Percentiles rank a stretch among this genome's conserved stretches.
phyloP scores from a whole-genome alignment of 371 early-diverging fungal genomes.

The Mortierella sp. region DNA sequence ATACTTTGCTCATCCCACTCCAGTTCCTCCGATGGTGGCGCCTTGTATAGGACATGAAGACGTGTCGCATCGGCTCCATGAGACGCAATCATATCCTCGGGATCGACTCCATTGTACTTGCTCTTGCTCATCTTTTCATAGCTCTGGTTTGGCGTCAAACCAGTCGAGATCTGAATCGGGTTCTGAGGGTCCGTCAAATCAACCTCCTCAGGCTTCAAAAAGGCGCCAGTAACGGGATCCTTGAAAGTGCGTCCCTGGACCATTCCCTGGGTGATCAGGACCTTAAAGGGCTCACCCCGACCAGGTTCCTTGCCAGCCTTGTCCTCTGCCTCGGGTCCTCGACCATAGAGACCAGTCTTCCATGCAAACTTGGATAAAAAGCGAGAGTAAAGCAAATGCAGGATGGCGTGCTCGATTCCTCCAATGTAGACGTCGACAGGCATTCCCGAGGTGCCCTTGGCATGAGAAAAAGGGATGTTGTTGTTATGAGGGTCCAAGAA shows the following conservation, averaged over 20 bases:
- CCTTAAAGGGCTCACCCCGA: constrained; percentile 88
- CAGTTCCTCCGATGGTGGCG: constrained; percentile 90
- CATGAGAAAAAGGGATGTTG: constrained; percentile 69
- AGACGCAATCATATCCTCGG: constrained; percentile 74
- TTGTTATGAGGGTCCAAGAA: constrained; percentile 84
- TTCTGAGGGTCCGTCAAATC: constrained; percentile 66
- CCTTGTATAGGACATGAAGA: constrained; percentile 90
- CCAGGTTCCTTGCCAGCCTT: constrained; percentile 60
- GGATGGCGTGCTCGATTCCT: constrained; percentile 94
- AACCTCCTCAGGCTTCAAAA: constrained; percentile 84
- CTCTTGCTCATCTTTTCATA: constrained; percentile 98
- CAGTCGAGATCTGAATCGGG: constrained; percentile 75
- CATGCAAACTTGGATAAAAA: constrained; percentile 88
- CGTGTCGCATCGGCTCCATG: constrained; percentile 91
- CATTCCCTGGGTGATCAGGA: constrained; percentile 95
- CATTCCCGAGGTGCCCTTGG: constrained; percentile 69
- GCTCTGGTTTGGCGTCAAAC: constrained; percentile 69
- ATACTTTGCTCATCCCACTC: constrained; percentile 94
- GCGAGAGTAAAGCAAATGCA: constrained; percentile 96
- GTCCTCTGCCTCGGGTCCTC: constrained; percentile 52
- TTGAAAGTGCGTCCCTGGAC: constrained; percentile 91
- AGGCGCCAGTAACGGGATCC: constrained; percentile 82
- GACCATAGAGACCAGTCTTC: constrained; percentile 64
- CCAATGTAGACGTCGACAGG: constrained; percentile 96
- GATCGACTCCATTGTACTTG: constrained; percentile 95